phyloP scores from a whole-genome alignment of 1,139 yeast species.

The Arxiozyma bovina region DNA sequence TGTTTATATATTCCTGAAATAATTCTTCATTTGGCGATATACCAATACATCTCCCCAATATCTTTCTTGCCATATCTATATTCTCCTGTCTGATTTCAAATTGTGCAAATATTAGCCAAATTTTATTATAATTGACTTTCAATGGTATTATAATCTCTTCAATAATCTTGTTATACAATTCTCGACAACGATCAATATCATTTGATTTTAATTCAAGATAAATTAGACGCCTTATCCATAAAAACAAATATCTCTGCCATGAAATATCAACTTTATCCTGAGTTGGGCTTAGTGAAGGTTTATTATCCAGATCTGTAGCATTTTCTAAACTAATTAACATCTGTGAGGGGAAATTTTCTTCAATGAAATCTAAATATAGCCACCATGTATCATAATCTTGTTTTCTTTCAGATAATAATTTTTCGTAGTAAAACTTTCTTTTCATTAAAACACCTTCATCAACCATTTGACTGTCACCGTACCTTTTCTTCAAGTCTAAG shows the following conservation, averaged over 20 bases:
- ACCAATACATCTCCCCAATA: slow-evolving; percentile 70
- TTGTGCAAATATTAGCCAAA: slow-evolving; percentile 66
- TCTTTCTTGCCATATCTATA: slow-evolving; percentile 50
- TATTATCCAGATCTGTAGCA: slow-evolving; percentile 31
- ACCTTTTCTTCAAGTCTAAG: slow-evolving; percentile 55
- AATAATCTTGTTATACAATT: slow-evolving; percentile 43
- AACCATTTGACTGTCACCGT: slow-evolving; percentile 48
- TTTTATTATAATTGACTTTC: slow-evolving; percentile 55
- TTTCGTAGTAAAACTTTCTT: slow-evolving; percentile 49
- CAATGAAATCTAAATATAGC: slow-evolving; percentile 47
- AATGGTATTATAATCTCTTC: slow-evolving; percentile 46
- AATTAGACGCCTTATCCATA: slow-evolving; percentile 62
- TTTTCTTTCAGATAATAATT: slow-evolving; percentile 40
- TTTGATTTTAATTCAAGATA: slow-evolving; percentile 49
- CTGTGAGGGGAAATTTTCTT: slow-evolving; percentile 28
- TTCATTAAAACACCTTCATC: slow-evolving; percentile 46
- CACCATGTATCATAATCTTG: slow-evolving; percentile 76
- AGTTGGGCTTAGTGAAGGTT: slow-evolving; percentile 26
- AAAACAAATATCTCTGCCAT: slow-evolving; percentile 62
- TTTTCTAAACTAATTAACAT: slow-evolving; percentile 37
- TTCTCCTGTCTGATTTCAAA: slow-evolving; percentile 61
- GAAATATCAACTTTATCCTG: slow-evolving; percentile 21
- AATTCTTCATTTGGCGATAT: slow-evolving; percentile 50
- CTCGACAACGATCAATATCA: slow-evolving; percentile 42
- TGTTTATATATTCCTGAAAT: slow-evolving; percentile 52